phyloP scores from a whole-genome alignment of 176 grass and related monocot genomes.

The Aegilops sharonensis region DNA sequence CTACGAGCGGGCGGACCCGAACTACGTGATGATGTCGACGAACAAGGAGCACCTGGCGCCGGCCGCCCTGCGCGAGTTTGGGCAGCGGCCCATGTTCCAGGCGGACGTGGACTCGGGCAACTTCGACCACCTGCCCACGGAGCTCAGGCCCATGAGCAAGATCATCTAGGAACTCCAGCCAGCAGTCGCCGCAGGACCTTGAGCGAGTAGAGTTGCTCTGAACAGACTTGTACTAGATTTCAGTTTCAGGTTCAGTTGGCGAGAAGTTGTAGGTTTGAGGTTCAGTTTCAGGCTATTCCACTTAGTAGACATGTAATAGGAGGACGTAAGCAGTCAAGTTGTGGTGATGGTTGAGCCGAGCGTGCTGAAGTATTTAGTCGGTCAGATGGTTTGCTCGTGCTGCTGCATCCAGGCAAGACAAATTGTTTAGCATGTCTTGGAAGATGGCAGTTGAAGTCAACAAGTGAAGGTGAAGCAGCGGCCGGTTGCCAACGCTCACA shows the following conservation, averaged over 20 bases:
- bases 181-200: neutral
- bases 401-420: neutral
- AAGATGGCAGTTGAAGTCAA: too few relatives aligned
- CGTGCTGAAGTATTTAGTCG: too few relatives aligned
- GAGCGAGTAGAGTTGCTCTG: neutral
- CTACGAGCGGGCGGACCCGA: slow-evolving; percentile 85
- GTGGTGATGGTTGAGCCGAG: too few relatives aligned
- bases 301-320: neutral
- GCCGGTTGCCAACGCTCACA: too few relatives aligned
- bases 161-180: slow-evolving; percentile 19
- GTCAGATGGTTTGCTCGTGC: too few relatives aligned
- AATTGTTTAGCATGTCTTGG: too few relatives aligned
- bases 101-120: slow-evolving; percentile 75
- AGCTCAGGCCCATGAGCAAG: slow-evolving; percentile 73
- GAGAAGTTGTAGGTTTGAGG: too few relatives aligned
- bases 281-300: neutral
- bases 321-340: too few relatives aligned
- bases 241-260: neutral
- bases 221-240: neutral
- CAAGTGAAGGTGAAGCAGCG: too few relatives aligned
- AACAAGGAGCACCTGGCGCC: slow-evolving; percentile 85
- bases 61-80: slow-evolving; percentile 42
- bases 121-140: slow-evolving; percentile 72
- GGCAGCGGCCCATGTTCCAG: slow-evolving; percentile 82
- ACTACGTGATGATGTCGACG: slow-evolving; percentile 96